Evolutionary conservation across 257 asterid genomes (phyloP), one percentile per base, ranked within the genome.

Genomic region (Capsicum baccatum): DNA sequence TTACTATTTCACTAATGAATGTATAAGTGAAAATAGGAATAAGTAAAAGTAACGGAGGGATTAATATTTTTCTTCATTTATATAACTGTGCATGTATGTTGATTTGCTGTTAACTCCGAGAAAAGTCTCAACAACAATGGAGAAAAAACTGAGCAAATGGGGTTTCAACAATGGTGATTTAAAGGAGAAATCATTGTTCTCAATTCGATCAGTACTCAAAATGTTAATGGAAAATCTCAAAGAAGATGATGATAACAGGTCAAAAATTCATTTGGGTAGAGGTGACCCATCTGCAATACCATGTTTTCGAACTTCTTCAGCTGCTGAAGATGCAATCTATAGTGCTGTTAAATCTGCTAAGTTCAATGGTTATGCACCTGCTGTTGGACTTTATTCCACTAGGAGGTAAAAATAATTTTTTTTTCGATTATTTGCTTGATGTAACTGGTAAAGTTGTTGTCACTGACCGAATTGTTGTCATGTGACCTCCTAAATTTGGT

Each of bases 271-370:
- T 13, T 91, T 95, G 44, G 99, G 94, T 69, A 93, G 90, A 15
- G 99, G 98, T 54, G 99, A 95, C 67, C 99, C 98, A 8, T 95
- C 99, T 80, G 88, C 95, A 37, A 91, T 92, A 85, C 97, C 99
- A 8, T 90, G 90, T 81, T 92, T 91, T 74, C 89, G 92, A 55
- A 94, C 97, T 83, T n/a, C 93, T 48, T 58, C 88, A 9, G 85
- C 82, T 0, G 97, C 94, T 0, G 97, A 87, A 58, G 91, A 90
- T 35, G 98, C 97, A 68, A 37, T 93, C 79, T 89, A 91, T 84
- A 87, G 85, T 62, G 92, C 97, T 86, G 70, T 94, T 5, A 89
- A 86, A 86, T 90, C 99, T 83, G 90, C 92, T 44, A 84, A 87
- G 54, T 95, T 90, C 90, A 91, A 95, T 88, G 94, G 98, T 6